Evolutionary conservation across 179 eudicot species (phyloP).

Genomic region (Pouteria campechiana): DNA sequence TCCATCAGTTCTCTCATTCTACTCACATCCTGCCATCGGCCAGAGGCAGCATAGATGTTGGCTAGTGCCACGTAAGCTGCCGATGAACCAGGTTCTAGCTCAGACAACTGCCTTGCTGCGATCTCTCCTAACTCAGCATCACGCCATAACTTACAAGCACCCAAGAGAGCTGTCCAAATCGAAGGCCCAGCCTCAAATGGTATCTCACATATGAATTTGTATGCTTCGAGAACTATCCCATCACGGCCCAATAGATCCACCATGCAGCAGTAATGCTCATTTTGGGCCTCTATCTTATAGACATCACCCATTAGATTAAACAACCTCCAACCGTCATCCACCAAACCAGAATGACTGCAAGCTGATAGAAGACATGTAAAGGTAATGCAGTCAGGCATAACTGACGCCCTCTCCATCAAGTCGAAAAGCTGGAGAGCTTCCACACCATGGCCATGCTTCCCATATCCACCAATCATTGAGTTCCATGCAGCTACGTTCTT

Average conservation of each 20-base stretch:
- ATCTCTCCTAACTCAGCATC: slow-evolving; percentile 29
- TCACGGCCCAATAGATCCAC: slow-evolving; percentile 37
- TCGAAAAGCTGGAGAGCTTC: slow-evolving; percentile 27
- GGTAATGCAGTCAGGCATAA: slow-evolving; percentile 29
- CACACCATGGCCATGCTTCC: slow-evolving; percentile 27
- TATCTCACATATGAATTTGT: slow-evolving; percentile 17
- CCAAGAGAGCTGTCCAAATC: slow-evolving; percentile 31
- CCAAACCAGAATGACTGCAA: slow-evolving; percentile 37
- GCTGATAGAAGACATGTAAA: slow-evolving; percentile 35
- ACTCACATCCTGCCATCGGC: slow-evolving; percentile 30
- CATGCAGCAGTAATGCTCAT: slow-evolving; percentile 32
- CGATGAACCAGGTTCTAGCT: slow-evolving; percentile 24
- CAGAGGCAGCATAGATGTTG: slow-evolving; percentile 36
- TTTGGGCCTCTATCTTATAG: slow-evolving; percentile 13
- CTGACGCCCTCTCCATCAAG: slow-evolving; percentile 18
- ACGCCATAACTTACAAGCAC: slow-evolving; percentile 16
- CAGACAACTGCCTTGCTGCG: slow-evolving; percentile 26
- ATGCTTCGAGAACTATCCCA: slow-evolving; percentile 26
- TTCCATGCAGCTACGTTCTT: slow-evolving; percentile 33
- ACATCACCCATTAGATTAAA: slow-evolving; percentile 17
- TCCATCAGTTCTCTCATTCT: slow-evolving; percentile 13
- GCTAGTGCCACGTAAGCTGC: slow-evolving; percentile 30
- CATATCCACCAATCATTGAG: slow-evolving; percentile 29
- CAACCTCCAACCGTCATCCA: slow-evolving; percentile 21
- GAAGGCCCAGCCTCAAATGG: slow-evolving; percentile 31